Percentiles rank a stretch among this genome's conserved stretches.
phyloP scores from a whole-genome alignment of 306 rosid genomes.

The barrel medic (Medicago truncatula) region DNA sequence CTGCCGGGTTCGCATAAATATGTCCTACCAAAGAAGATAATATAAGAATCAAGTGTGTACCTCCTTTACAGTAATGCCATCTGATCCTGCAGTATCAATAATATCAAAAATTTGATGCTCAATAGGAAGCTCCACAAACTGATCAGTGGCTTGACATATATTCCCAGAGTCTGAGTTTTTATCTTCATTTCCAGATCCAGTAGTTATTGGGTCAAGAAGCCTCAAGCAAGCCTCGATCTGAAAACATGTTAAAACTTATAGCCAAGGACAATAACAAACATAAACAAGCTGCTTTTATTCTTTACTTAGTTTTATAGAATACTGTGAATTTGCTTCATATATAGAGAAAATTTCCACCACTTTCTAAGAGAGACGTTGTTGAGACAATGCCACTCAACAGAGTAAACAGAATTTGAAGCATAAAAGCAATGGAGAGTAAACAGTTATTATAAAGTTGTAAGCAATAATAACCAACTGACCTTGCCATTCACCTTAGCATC shows the following conservation, averaged over 20 bases:
- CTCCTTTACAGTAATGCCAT: conserved; percentile 74
- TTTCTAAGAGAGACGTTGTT: background rate
- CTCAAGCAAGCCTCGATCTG: conserved; percentile 52
- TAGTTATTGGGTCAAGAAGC: conserved; percentile 54
- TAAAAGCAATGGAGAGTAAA: background rate
- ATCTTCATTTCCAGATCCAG: conserved; percentile 55
- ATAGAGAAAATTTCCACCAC: background rate
- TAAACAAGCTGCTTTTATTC: background rate
- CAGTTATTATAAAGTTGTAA: background rate
- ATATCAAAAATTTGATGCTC: conserved; percentile 77
- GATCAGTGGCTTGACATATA: conserved; percentile 59
- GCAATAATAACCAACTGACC: conserved; percentile 60
- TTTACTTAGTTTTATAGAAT: conserved; percentile 1
- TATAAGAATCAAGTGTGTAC: conserved; percentile 49
- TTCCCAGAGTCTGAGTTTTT: conserved; percentile 53
- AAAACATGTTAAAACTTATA: conserved; percentile 26
- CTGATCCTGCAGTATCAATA: conserved; percentile 74
- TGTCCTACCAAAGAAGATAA: conserved; percentile 33
- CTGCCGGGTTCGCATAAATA: too few species aligned
- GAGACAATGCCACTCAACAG: background rate
- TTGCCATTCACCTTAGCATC: conserved; percentile 85
- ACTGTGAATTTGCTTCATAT: background rate
- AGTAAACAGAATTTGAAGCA: background rate
- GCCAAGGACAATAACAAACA: background rate
- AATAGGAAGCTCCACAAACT: conserved; percentile 78